Percentiles rank a stretch among this genome's conserved stretches.
Evolutionary conservation across 768 basidiomycete genomes (phyloP).

Genomic region (Agaricus sinodeliciosus): DNA sequence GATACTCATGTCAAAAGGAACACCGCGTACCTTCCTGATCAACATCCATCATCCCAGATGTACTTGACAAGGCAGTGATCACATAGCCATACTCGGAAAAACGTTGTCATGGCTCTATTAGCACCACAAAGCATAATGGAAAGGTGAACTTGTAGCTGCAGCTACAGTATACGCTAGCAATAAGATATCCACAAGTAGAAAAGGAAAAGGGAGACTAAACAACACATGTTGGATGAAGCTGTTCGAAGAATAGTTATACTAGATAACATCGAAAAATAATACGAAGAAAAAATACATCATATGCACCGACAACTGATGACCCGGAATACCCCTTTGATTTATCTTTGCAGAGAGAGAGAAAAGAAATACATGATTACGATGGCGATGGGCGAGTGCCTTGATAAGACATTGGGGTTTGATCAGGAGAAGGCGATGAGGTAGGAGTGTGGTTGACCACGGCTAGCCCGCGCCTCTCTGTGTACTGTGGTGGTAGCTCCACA

Average conservation of each 20-base stretch:
- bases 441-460: constrained; percentile 1
- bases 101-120: neutral
- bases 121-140: neutral
- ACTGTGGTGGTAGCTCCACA: constrained; percentile 73
- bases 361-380: neutral
- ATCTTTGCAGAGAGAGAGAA: neutral
- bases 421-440: neutral
- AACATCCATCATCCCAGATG: neutral
- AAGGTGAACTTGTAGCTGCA: neutral
- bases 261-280: neutral
- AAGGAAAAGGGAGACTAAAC: neutral
- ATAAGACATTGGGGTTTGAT: neutral
- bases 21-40: no score
- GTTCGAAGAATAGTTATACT: neutral
- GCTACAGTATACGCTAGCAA: constrained; percentile 1
- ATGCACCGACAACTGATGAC: neutral
- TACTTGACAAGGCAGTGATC: neutral
- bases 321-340: neutral
- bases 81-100: neutral
- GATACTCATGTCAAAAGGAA: no score
- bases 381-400: neutral
- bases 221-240: constrained; percentile 1
- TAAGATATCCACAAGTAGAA: neutral
- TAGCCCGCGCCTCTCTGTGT: constrained; percentile 43
- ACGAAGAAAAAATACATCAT: neutral